These are phyloP conservation scores for Debaryomyces fabryi DNA, from an alignment of 1,139 yeast genomes.

Conservation along the genomic window DNA sequence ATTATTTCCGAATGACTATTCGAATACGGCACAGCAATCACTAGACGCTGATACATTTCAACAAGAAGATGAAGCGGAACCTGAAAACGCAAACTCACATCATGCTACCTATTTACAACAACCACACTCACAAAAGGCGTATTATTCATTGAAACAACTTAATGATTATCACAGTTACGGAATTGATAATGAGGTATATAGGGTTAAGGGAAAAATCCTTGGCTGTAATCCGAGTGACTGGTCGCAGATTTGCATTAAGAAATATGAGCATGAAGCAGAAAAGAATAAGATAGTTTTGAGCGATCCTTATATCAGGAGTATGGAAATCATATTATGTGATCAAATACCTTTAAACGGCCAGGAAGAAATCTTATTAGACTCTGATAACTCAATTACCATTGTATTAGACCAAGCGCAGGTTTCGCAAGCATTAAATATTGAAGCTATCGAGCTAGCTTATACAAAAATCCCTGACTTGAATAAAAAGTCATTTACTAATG, in stretches of 20 bases:
- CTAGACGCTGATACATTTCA: background rate
- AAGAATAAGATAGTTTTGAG: constrained; percentile 12
- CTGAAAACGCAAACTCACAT: background rate
- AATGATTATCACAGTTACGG: constrained; percentile 1
- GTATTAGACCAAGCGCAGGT: constrained; percentile 21
- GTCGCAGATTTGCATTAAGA: constrained; percentile 28
- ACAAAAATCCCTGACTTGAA: constrained; percentile 10
- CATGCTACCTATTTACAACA: background rate
- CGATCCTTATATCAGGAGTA: constrained; percentile 28
- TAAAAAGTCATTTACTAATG: constrained; percentile 1
- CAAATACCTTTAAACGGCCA: background rate
- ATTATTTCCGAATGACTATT: constrained; percentile 17
- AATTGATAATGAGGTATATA: constrained; percentile 20
- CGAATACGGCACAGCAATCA: constrained; percentile 5
- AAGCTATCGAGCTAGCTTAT: constrained; percentile 27
- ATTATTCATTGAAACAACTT: constrained; percentile 7
- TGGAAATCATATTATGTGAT: constrained; percentile 28
- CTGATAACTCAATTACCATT: constrained; percentile 21
- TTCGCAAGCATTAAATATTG: constrained; percentile 17
- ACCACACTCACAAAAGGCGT: background rate
- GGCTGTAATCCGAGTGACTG: constrained; percentile 29
- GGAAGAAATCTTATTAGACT: constrained; percentile 12
- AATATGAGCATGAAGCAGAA: constrained; percentile 17
- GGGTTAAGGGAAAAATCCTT: constrained; percentile 20
- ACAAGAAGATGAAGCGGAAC: background rate